Conservation (phyloP, 2,329 filamentous ascomycete species). For the Harringtonia lauricola region DNA sequence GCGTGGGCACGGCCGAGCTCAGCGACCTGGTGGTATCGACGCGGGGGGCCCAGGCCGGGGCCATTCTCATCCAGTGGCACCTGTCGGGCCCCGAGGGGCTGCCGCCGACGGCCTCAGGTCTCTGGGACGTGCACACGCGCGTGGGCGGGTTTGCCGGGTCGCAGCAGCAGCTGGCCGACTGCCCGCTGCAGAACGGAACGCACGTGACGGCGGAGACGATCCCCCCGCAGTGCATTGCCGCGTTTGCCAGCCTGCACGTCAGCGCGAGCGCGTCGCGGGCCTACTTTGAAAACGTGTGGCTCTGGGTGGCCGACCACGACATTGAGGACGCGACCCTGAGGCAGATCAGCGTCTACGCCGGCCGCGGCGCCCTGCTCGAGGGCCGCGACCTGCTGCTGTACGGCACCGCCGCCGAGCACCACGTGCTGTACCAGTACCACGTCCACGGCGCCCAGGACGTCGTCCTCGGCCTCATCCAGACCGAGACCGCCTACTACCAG, state of each 20-base stretch:
- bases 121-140: conserved; percentile 53
- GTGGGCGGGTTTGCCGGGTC: conserved; percentile 63
- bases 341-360: conserved; percentile 28
- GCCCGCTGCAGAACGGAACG: conserved; percentile 25
- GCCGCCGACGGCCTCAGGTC: conserved; percentile 21
- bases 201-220: conserved; percentile 26
- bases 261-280: conserved; percentile 29
- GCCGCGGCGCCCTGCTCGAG: conserved; percentile 27
- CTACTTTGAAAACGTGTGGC: conserved; percentile 45
- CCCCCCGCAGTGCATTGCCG: conserved; percentile 46
- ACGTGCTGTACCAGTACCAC: conserved; percentile 58
- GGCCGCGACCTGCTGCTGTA: conserved; percentile 47
- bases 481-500: conserved; percentile 63
- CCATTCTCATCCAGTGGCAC: conserved; percentile 65
- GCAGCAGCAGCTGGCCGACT: conserved; percentile 49
- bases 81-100: conserved; percentile 36
- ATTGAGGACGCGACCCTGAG: conserved; percentile 22
- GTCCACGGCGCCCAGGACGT: conserved; percentile 48
- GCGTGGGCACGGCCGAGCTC: conserved; percentile 56
- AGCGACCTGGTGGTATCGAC: conserved; percentile 58
- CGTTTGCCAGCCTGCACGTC: conserved; percentile 40
- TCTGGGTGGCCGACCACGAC: conserved; percentile 56
- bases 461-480: conserved; percentile 54
- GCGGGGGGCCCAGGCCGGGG: conserved; percentile 54
- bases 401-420: conserved; percentile 56